Base-by-base conservation (phyloP, 1,284 basidiomycete species). In the Pholiota adiposa region DNA sequence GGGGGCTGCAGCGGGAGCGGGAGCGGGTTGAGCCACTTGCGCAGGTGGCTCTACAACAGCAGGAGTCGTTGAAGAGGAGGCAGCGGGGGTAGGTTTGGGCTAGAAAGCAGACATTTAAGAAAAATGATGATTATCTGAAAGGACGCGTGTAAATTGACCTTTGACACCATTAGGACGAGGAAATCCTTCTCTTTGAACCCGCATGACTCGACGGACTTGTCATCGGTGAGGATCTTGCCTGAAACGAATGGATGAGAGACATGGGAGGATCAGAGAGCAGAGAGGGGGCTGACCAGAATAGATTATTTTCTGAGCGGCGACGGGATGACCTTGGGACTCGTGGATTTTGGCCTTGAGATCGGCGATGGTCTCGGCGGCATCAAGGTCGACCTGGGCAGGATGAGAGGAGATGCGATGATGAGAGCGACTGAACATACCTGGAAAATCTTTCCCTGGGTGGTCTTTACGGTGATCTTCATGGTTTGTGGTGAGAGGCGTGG, bases 151-250 rank as follows among this genome's bases (percentile, higher is more conserved):
- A 16, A 27, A 71, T 79, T 62, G 65, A 96, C 95, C 87, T 98
- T 99, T 56, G 94, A 89, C 48, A 98, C 93, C 97, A 99, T 99
- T 50, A 99, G 86, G 18, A 99, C 97, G 61, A 99, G 81, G 80
- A 99, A 99, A 75, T 98, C 97, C 81, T 98, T 99, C 79, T 99
- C 97, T 79, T 98, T 97, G 81, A 99, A 93, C 62, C 92, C 89
- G 72, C 92, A 93, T 59, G 90, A 90, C 65, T 87, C 92, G 40
- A 99, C 85, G 1, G 90, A 92, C 81, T 96, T 96, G 61, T 89
- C 86, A 76, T 99, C 96, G 18, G 86, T 76, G 40, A 99, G 83
- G 51, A 99, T 92, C 82, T 98, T 97, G 62, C 97, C 97, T 96
- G 70, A 25, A 58, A 14, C 44, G 40, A 31, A 11, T 60, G 59